Evolutionary conservation across 148 eudicot genomes (phyloP).

Genomic region (Limonium bicolor): DNA sequence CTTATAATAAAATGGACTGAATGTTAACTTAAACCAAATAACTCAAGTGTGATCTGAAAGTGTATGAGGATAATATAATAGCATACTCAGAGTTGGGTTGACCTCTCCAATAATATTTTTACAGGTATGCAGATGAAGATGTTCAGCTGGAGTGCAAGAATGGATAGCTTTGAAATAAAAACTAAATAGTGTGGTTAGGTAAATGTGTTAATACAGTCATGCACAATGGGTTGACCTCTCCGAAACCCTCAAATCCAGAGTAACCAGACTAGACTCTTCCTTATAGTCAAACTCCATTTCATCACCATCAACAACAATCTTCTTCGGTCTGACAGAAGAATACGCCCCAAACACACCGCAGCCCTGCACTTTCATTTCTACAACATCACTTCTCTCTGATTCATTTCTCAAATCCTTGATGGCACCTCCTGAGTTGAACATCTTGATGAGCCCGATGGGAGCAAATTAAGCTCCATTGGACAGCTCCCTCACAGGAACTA

Average conservation of each 20-base stretch:
- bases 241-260: slow-evolving; percentile 29
- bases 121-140: too few relatives aligned
- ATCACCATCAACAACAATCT: slow-evolving; percentile 28
- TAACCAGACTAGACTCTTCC: slow-evolving; percentile 37
- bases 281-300: slow-evolving; percentile 33
- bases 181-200: too few relatives aligned
- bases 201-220: too few relatives aligned
- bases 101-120: too few relatives aligned
- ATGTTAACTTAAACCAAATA: too few relatives aligned
- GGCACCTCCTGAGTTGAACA: slow-evolving; percentile 87
- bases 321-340: slow-evolving; percentile 43
- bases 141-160: too few relatives aligned
- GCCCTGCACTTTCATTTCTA: slow-evolving; percentile 38
- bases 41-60: too few relatives aligned
- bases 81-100: too few relatives aligned
- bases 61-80: too few relatives aligned
- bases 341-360: slow-evolving; percentile 70
- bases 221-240: slow-evolving; percentile 45
- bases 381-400: slow-evolving; percentile 12
- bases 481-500: slow-evolving; percentile 49
- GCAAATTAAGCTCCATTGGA: slow-evolving; percentile 40
- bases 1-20: too few relatives aligned
- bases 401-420: slow-evolving; percentile 39
- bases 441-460: slow-evolving; percentile 51
- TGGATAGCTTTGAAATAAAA: too few relatives aligned